phyloP scores from a whole-genome alignment of 2,329 filamentous ascomycete species.

The Camillea tinctor region DNA sequence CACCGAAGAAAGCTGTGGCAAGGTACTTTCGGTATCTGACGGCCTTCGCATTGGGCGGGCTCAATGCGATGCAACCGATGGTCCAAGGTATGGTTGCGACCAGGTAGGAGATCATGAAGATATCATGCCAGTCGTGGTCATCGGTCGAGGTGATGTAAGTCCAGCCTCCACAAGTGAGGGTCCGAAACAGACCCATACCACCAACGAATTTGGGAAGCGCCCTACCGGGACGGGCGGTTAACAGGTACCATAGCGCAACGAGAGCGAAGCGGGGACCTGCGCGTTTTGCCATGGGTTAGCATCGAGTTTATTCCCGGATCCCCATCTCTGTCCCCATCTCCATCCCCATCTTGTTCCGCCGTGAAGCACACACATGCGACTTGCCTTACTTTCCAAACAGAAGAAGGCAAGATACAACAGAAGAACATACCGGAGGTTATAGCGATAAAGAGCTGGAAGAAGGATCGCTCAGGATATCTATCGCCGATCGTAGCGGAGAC shows the following conservation, averaged over 20 bases:
- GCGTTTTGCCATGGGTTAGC: constrained; percentile 10
- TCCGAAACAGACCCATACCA: constrained; percentile 78
- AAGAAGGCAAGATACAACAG: not conserved
- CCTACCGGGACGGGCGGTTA: constrained; percentile 74
- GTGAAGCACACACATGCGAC: not conserved
- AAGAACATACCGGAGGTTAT: constrained; percentile 74
- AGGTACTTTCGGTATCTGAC: constrained; percentile 88
- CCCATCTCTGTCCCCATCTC: too few relatives aligned
- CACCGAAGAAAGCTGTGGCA: constrained; percentile 82
- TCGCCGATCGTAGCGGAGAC: constrained; percentile 97
- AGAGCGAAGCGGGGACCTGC: constrained; percentile 85
- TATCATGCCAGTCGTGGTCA: constrained; percentile 97
- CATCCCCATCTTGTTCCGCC: too few relatives aligned
- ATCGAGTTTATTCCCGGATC: constrained; percentile 1
- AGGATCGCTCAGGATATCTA: constrained; percentile 90
- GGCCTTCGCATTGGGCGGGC: constrained; percentile 77
- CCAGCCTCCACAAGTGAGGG: constrained; percentile 94
- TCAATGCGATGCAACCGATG: constrained; percentile 81
- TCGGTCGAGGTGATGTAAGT: constrained; percentile 98
- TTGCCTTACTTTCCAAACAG: not conserved
- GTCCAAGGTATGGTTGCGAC: constrained; percentile 96
- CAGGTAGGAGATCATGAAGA: constrained; percentile 98
- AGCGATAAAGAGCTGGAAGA: constrained; percentile 97
- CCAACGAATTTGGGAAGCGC: constrained; percentile 79
- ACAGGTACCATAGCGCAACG: constrained; percentile 86